Evolutionary conservation across 2,329 filamentous ascomycete genomes (phyloP).

Genomic region (Coniochaeta sp.): DNA sequence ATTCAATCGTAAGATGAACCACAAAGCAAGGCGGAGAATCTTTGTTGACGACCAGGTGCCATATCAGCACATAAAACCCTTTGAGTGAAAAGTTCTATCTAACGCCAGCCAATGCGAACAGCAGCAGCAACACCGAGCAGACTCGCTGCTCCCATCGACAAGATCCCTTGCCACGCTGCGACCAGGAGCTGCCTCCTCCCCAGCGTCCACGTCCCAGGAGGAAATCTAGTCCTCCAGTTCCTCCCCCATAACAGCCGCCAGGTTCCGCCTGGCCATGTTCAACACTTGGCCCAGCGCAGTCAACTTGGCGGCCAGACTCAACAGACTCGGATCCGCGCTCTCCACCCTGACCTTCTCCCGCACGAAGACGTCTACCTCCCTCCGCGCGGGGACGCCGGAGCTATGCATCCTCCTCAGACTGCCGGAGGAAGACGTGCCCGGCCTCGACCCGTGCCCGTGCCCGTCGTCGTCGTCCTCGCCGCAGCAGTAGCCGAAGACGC

Average conservation of each 20-base stretch:
- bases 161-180: not conserved
- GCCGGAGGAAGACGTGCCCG: conserved; percentile 1
- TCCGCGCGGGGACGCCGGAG: conserved; percentile 29
- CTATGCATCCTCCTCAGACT: conserved; percentile 2
- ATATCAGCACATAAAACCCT: conserved; percentile 12
- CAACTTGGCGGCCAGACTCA: conserved; percentile 78
- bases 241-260: conserved; percentile 72
- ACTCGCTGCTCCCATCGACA: not conserved
- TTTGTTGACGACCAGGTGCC: not conserved
- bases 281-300: conserved; percentile 70
- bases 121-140: conserved; percentile 1
- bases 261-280: conserved; percentile 59
- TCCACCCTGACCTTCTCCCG: conserved; percentile 86
- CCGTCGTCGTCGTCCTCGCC: conserved; percentile 11
- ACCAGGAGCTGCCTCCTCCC: not conserved
- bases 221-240: conserved; percentile 26
- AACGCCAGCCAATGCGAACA: conserved; percentile 14
- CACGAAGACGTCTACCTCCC: conserved; percentile 68
- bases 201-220: not conserved
- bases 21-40: not conserved
- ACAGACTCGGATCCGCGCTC: conserved; percentile 78
- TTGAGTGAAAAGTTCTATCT: conserved; percentile 10
- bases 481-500: conserved; percentile 58
- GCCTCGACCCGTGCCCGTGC: not conserved
- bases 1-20: not conserved